Evolutionary conservation across 2,329 filamentous ascomycete species (phyloP), one percentile per base, ranked within the genome.

Genomic region (Aspergillus brasiliensis): DNA sequence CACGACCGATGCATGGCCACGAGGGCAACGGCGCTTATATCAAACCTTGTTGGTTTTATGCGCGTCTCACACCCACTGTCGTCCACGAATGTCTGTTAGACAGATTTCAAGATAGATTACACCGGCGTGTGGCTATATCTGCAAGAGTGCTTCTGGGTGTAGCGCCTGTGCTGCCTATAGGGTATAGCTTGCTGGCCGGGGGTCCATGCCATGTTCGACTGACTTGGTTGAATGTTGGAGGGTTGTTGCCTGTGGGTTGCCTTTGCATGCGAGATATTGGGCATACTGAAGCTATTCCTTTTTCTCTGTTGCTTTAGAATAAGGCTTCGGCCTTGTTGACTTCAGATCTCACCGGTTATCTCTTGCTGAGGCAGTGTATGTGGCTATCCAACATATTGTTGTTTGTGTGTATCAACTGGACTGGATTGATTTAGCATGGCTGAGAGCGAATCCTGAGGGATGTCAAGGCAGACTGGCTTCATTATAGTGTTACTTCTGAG

Each of bases 41-140:
- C 46, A 49, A 49, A 49, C 46, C 46, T 49, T 49, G 25, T 49
- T 49, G 46, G 46, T 28, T 17, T 49, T 15, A 49, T 28, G 25
- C 46, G 25, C 23, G 46, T 19, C 8, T 21, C 46, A 49, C 46
- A 49, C 17, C 25, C 46, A 49, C 15, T 10, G 25, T 7, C n/a
- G 6, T 17, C 23, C 23, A 17, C 46, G 46, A 28, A 17, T 28
- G 46, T 6, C 15, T 11, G 46, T 19, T 7, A 8, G 46, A 17
- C 23, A 6, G 46, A 11, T 17, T 31, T 2, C 25, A 49, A 17
- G 8, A 3, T 10, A 28, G 7, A 19, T 28, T 28, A 11, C 19
- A 44, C 40, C 17, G 40, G 21, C 40, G 19, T 44, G 11, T 44
- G 40, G 40, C 19, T 13, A 34, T 15, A 34, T 34, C 21, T 7